Evolutionary conservation across 2,329 filamentous ascomycete genomes (phyloP).

Genomic region (Orbilia blumenaviensis): DNA sequence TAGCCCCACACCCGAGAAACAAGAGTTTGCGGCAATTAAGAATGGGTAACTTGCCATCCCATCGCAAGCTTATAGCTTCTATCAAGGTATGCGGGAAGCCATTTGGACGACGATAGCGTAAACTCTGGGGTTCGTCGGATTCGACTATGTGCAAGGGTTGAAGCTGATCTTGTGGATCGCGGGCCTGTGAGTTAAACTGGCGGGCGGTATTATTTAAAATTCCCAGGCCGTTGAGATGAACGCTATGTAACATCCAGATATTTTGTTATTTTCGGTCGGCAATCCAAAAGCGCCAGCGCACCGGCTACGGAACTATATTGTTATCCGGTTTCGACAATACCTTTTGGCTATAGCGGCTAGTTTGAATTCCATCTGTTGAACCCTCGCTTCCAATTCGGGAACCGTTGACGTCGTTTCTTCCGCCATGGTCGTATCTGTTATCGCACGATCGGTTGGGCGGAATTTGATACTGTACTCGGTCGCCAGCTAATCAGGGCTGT

Average conservation of each 20-base stretch:
- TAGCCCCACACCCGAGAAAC: too few relatives aligned
- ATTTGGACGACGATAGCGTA: background rate
- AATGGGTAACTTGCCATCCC: background rate
- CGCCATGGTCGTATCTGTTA: conserved; percentile 5
- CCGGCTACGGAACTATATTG: too few relatives aligned
- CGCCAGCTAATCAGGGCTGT: too few relatives aligned
- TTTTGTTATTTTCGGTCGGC: too few relatives aligned
- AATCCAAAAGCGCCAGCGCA: too few relatives aligned
- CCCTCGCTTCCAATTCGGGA: background rate
- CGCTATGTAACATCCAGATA: background rate
- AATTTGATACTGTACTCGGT: background rate
- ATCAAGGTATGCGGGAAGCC: background rate
- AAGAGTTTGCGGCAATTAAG: too few relatives aligned
- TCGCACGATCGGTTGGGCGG: background rate
- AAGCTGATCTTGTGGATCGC: background rate
- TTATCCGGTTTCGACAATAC: background rate
- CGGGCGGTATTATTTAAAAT: background rate
- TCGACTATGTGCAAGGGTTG: background rate
- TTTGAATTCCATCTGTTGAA: background rate
- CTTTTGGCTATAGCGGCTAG: background rate
- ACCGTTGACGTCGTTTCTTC: background rate
- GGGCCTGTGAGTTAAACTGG: conserved; percentile 8
- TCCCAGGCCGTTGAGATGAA: conserved; percentile 3
- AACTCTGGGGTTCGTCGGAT: background rate
- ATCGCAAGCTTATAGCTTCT: conserved; percentile 7